These are phyloP conservation scores for Lentinula sp. DNA, from an alignment of 768 basidiomycete genomes.

Conservation along the genomic window DNA sequence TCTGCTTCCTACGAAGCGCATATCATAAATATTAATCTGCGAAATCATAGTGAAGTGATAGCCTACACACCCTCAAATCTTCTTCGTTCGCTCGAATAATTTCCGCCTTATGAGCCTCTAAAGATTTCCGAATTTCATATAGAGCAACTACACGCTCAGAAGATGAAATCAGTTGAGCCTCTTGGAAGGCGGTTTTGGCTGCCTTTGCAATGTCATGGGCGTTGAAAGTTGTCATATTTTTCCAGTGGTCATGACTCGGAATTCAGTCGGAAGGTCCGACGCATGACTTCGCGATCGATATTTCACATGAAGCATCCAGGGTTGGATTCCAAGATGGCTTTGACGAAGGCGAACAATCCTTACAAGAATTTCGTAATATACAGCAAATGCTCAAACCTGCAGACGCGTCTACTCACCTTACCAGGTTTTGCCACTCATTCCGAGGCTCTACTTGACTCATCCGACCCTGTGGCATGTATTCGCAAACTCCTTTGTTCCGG, in stretches of 20 bases:
- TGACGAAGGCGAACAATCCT: neutral
- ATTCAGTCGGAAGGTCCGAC: neutral
- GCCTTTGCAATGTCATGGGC: conserved; percentile 66
- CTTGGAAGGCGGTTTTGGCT: conserved; percentile 81
- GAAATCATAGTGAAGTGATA: no score
- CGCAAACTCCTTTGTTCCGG: neutral
- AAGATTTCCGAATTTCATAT: conserved; percentile 56
- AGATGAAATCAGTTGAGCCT: conserved; percentile 73
- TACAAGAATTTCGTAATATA: neutral
- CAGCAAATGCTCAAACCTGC: neutral
- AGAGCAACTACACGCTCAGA: conserved; percentile 69
- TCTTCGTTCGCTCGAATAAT: conserved; percentile 77
- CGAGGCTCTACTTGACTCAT: neutral
- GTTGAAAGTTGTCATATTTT: conserved; percentile 10
- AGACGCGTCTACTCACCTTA: neutral
- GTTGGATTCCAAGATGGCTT: neutral
- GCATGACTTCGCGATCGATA: neutral
- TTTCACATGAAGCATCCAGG: neutral
- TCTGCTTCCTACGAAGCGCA: conserved; percentile 54
- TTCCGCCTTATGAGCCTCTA: conserved; percentile 56
- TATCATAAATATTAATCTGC: neutral
- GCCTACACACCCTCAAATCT: conserved; percentile 63
- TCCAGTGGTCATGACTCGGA: neutral
- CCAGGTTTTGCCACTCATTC: conserved; percentile 2
- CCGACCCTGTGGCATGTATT: conserved; percentile 3